Base-by-base conservation (phyloP, 768 basidiomycete genomes). In the Hydnum rufescens region DNA sequence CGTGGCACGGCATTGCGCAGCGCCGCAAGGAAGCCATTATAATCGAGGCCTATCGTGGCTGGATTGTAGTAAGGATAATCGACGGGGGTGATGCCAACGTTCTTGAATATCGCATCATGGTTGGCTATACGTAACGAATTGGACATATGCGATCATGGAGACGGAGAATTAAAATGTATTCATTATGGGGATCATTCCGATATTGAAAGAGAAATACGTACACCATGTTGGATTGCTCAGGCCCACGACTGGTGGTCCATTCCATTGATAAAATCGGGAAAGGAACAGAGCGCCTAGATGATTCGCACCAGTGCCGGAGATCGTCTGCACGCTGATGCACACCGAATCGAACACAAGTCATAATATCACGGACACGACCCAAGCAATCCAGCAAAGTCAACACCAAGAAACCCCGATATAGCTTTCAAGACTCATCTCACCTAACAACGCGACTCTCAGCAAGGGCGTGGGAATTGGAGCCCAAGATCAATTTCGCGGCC, bases 161-260 rank as follows among this genome's bases (percentile, higher is more conserved):
- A n/a, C n/a, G n/a, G n/a, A n/a, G n/a, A 22, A 39, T 39, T 13
- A 22, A 39, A 39, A 25, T 47, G 44, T 13, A 25, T 13, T n/a
- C n/a, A n/a, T n/a, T n/a, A n/a, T n/a, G n/a, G n/a, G 30, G 26
- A 50, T 26, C n/a, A n/a, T n/a, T n/a, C n/a, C n/a, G n/a, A n/a
- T 31, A 32, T 30, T 32, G 59, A 0, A 36, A 42, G n/a, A n/a
- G 50, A 2, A 8, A 29, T 6, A 63, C 80, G 67, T 67, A 78
- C 90, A 80, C 93, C 93, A 99, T 4, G 93, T 93, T 25, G 93
- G 93, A 60, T 88, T 77, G 62, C 90, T 90, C 59, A 99, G 62
- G 65, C 81, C 90, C 56, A 95, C 67, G 57, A 71, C 74, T 60
- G 82, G 80, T 47, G 74, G 64, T 51, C 77, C 74, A 51, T 67